Base-by-base conservation (phyloP, 768 basidiomycete species). In the Dacryopinax spathularia region DNA sequence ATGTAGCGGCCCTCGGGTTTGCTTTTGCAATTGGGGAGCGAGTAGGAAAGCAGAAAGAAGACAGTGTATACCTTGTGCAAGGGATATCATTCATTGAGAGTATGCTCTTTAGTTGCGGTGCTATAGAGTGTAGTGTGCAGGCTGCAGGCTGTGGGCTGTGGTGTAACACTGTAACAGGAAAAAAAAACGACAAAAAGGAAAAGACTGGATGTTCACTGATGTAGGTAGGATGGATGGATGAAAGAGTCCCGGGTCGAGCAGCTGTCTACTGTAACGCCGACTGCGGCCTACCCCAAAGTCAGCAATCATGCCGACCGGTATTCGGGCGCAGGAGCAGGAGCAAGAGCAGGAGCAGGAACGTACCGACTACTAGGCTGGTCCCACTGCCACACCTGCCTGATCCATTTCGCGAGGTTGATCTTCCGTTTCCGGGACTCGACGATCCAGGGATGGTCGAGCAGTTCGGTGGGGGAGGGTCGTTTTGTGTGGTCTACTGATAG, bases 321-420 rank as follows among this genome's bases (percentile, higher is more conserved):
- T 9, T 15, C 3, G 6, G 48, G 5, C 6, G 48, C 25, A n/a
- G n/a, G n/a, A n/a, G n/a, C n/a, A n/a, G n/a, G n/a, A n/a, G n/a
- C n/a, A n/a, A n/a, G n/a, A n/a, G n/a, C n/a, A n/a, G n/a, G n/a
- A n/a, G n/a, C n/a, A n/a, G n/a, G n/a, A n/a, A 20, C 48, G 7
- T 56, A 56, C 48, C 48, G 10, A 29, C 48, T 56, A 29, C 48
- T 56, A 9, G 48, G 29, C 15, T 25, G 5, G 48, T 56, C 48
- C 66, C 68, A 91, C 64, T 81, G 84, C 88, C 88, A 91, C 39
- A 92, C 86, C 70, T 88, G 80, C 66, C 85, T 80, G 64, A 92
- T 86, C 91, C 91, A 95, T 70, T 82, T 84, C 6, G 84, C 87
- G 89, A 95, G 94, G 65, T 89, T 84, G 36, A 89, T 85, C 68